A percentile compares a stretch with the other conserved stretches of the same genome.
Evolutionary conservation across 164 flowering plant species (phyloP).

Genomic region (Magnolia sinica): DNA sequence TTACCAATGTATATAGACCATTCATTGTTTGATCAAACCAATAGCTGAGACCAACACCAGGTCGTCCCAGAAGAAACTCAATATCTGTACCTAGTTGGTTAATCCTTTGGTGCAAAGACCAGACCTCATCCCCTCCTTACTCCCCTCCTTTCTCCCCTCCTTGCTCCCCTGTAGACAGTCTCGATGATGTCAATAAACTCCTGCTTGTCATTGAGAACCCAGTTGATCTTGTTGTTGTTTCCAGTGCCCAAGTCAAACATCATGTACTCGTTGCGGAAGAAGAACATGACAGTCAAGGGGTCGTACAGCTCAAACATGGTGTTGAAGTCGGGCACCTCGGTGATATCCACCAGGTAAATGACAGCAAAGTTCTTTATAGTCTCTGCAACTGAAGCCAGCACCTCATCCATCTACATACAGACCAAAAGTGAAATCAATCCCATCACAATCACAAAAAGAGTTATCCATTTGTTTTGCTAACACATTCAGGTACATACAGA

Average conservation of each 20-base stretch:
- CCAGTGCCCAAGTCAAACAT: slow-evolving; percentile 96
- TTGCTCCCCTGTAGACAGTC: slow-evolving; percentile 88
- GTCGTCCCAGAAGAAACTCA: no score
- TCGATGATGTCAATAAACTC: slow-evolving; percentile 91
- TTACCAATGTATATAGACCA: no score
- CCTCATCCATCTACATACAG: slow-evolving; percentile 84
- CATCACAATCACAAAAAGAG: background rate
- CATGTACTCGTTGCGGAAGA: slow-evolving; percentile 94
- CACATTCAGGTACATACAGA: slow-evolving; percentile 1
- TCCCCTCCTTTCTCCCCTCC: slow-evolving; percentile 20
- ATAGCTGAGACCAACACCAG: no score
- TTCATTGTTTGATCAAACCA: no score
- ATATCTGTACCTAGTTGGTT: no score
- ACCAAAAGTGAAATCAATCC: background rate
- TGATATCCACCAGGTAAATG: slow-evolving; percentile 85
- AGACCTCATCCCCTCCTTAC: slow-evolving; percentile 31
- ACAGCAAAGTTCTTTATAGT: slow-evolving; percentile 91
- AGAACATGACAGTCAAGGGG: slow-evolving; percentile 95
- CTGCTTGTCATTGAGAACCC: slow-evolving; percentile 95
- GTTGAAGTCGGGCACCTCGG: slow-evolving; percentile 94
- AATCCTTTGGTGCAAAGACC: slow-evolving; percentile 85
- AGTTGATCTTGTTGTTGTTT: slow-evolving; percentile 95
- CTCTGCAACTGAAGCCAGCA: slow-evolving; percentile 89
- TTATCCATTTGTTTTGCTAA: no score
- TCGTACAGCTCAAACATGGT: slow-evolving; percentile 94